Base-by-base conservation (phyloP, 495 filamentous ascomycete genomes). In the Pseudoneurospora amorphoporcata region DNA sequence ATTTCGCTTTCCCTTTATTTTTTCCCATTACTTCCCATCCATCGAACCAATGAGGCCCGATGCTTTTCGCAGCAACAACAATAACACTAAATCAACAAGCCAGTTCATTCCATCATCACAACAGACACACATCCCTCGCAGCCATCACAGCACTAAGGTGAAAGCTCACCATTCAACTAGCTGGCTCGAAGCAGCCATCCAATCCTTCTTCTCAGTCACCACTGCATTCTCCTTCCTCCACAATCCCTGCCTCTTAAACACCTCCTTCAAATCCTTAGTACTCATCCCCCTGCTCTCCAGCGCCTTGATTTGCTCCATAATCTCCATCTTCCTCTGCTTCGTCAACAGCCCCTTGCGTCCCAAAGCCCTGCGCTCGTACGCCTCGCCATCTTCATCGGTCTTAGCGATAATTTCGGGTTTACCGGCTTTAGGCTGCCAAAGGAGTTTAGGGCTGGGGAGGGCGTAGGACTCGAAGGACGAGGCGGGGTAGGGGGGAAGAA, bases 341-440 rank as follows among this genome's bases (percentile, higher is more conserved):
- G 69, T 74, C 71, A 76, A 73, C 37, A 68, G 70, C 23, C 35
- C 39, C 71, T 75, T 73, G 14, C 79, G 37, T 32, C 75, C 69
- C n/a, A 72, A 69, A 0, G 72, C 73, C 14, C 77, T 72, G 9
- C 74, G 72, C 9, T 47, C 58, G 17, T 37, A 32, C 7, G 77
- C 73, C 14, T 76, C 73, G 8, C 39, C 39, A 39, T 81, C 79
- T 29, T 81, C 78, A n/a, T 71, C 71, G 32, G 69, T 68, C n/a
- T 69, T 35, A 9, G 41, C 3, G 68, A 8, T 4, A 35, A 35
- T 19, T 32, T 68, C 29, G 5, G 70, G 10, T 7, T 68, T 35
- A 7, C 29, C 70, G 8, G 40, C 0, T 14, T 71, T 53, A 16
- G 12, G 69, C 29, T 39, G 35, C 29, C 53, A 65, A 6, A 68